Percentiles rank a stretch among this genome's conserved stretches.
These are phyloP conservation scores for Phaeomoniella chlamydospora DNA, from an alignment of 2,329 filamentous ascomycete genomes.

Conservation along the genomic window DNA sequence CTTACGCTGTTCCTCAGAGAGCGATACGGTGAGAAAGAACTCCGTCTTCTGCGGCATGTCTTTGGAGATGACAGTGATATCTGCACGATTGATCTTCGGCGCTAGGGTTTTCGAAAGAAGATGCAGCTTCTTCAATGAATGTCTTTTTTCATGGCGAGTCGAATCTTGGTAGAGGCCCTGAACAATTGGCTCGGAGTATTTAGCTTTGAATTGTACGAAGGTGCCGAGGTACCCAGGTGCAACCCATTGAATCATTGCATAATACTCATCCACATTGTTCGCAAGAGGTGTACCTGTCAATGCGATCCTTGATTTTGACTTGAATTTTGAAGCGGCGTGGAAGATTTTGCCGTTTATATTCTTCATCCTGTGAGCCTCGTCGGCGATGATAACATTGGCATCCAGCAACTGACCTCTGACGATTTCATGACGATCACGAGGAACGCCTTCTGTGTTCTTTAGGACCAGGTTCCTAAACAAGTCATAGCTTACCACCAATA, in stretches of 20 bases:
- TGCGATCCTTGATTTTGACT: constrained; percentile 59
- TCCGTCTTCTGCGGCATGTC: constrained; percentile 64
- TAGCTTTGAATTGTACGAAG: constrained; percentile 48
- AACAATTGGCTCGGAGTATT: constrained; percentile 62
- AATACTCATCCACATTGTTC: constrained; percentile 75
- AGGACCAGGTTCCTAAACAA: constrained; percentile 42
- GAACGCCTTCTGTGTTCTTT: constrained; percentile 15
- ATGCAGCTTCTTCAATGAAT: constrained; percentile 50
- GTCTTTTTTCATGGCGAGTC: constrained; percentile 35
- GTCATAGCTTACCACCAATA: constrained; percentile 63
- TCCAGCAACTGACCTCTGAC: constrained; percentile 37
- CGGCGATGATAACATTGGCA: constrained; percentile 59
- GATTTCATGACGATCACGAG: constrained; percentile 20
- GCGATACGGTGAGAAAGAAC: constrained; percentile 61
- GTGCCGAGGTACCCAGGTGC: constrained; percentile 64
- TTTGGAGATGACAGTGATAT: constrained; percentile 50
- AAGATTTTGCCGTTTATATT: constrained; percentile 42
- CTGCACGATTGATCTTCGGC: constrained; percentile 65
- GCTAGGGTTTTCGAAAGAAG: constrained; percentile 58
- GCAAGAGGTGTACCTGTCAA: constrained; percentile 76
- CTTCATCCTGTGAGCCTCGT: constrained; percentile 75
- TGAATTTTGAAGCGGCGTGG: constrained; percentile 42
- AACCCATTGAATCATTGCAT: constrained; percentile 77
- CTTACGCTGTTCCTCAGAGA: constrained; percentile 49
- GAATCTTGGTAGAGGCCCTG: constrained; percentile 57